A percentile compares a stretch with the other conserved stretches of the same genome.
Conservation (phyloP, 2,329 filamentous ascomycete species). For the Bipolaris gigantea region DNA sequence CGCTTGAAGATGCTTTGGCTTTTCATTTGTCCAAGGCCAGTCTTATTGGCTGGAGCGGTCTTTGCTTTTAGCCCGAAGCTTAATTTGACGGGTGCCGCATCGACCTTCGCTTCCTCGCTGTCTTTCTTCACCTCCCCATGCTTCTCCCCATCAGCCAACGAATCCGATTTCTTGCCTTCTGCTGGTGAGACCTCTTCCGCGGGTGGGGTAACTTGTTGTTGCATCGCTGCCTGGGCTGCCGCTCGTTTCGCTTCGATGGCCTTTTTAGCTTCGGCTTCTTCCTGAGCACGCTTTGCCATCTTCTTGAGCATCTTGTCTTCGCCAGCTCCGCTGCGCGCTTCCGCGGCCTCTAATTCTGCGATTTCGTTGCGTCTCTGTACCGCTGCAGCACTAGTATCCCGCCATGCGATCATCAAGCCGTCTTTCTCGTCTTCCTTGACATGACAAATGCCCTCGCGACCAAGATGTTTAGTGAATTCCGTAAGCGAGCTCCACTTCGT, state of each 20-base stretch:
- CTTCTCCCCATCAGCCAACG: conserved; percentile 77
- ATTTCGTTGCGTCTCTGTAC: conserved; percentile 79
- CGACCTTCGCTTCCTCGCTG: conserved; percentile 45
- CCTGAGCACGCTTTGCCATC: conserved; percentile 77
- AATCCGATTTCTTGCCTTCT: conserved; percentile 45
- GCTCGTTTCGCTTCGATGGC: conserved; percentile 49
- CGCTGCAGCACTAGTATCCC: conserved; percentile 88
- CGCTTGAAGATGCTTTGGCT: conserved; percentile 45
- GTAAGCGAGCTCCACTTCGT: conserved; percentile 87
- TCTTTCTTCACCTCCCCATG: conserved; percentile 74
- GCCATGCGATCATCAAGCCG: conserved; percentile 83
- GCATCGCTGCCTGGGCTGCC: conserved; percentile 41
- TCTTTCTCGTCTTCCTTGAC: conserved; percentile 85
- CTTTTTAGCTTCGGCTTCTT: conserved; percentile 51
- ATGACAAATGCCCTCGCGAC: conserved; percentile 81
- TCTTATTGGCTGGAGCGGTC: conserved; percentile 27
- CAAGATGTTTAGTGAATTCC: conserved; percentile 86
- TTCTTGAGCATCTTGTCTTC: conserved; percentile 81
- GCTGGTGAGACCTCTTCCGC: conserved; percentile 32
- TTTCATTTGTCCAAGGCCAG: conserved; percentile 39
- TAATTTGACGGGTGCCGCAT: conserved; percentile 30
- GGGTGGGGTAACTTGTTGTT: conserved; percentile 41
- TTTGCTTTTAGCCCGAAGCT: conserved; percentile 22
- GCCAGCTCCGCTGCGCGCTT: conserved; percentile 86
- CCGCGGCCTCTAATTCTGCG: conserved; percentile 78